Evolutionary conservation across 2,329 filamentous ascomycete species (phyloP).

Genomic region (Xylariaceae sp.): DNA sequence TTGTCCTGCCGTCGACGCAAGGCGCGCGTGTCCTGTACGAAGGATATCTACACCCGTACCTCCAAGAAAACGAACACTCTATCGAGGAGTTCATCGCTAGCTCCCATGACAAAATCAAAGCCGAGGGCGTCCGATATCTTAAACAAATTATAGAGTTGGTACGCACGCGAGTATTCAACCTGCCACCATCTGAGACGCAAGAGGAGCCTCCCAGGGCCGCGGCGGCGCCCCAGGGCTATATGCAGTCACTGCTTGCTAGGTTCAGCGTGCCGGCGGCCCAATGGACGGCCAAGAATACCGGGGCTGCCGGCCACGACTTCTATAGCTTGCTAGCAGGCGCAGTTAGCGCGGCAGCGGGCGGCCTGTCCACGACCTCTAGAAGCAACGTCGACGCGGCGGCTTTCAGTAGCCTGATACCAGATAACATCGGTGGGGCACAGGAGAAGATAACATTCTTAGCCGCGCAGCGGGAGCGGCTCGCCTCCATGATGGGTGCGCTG

Average conservation of each 20-base stretch:
- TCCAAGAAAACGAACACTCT: slow-evolving; percentile 76
- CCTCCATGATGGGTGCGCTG: slow-evolving; percentile 69
- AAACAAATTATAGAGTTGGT: slow-evolving; percentile 67
- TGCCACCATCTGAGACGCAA: slow-evolving; percentile 53
- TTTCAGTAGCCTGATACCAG: slow-evolving; percentile 65
- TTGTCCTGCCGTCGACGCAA: slow-evolving; percentile 96
- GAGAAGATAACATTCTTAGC: slow-evolving; percentile 72
- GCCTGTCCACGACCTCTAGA: slow-evolving; percentile 24
- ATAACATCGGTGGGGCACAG: slow-evolving; percentile 57
- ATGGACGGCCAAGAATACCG: slow-evolving; percentile 45
- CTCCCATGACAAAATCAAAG: slow-evolving; percentile 72
- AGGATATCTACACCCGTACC: slow-evolving; percentile 79
- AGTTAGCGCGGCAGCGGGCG: slow-evolving; percentile 57
- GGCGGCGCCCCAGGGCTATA: slow-evolving; percentile 58
- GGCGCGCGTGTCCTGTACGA: slow-evolving; percentile 85
- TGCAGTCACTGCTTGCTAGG: slow-evolving; percentile 74
- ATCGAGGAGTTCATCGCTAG: slow-evolving; percentile 89
- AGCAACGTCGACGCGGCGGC: slow-evolving; percentile 37
- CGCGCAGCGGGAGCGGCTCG: slow-evolving; percentile 73
- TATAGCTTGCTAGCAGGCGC: slow-evolving; percentile 74
- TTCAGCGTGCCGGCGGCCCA: slow-evolving; percentile 76
- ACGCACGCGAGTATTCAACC: slow-evolving; percentile 73
- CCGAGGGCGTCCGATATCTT: slow-evolving; percentile 71
- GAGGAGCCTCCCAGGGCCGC: slow-evolving; percentile 38
- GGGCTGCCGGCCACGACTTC: slow-evolving; percentile 58